Conservation (phyloP, 1,284 basidiomycete genomes). For the Hymenochaete sp. region DNA sequence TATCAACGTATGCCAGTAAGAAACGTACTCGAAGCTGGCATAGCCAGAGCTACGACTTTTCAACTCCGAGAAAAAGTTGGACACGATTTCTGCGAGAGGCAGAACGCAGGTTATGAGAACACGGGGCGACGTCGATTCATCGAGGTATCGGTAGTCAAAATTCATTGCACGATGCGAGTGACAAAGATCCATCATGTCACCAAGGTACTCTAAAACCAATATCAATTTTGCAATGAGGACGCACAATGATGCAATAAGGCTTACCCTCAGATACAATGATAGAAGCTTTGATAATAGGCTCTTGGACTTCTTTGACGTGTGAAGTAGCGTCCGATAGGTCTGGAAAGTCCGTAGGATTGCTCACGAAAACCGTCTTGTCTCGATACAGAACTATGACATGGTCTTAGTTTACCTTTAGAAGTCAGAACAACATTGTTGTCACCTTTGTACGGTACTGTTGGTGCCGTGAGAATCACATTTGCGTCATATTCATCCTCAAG, state of each 20-base stretch:
- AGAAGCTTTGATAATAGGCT: constrained; percentile 84
- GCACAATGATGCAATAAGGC: constrained; percentile 16
- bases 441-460: constrained; percentile 90
- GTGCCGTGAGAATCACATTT: constrained; percentile 84
- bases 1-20: constrained; percentile 6
- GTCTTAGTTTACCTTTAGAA: constrained; percentile 13
- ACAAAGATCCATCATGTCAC: constrained; percentile 89
- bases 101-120: constrained; percentile 74
- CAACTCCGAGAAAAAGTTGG: constrained; percentile 87
- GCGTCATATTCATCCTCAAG: constrained; percentile 96
- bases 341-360: constrained; percentile 91
- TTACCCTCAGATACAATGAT: constrained; percentile 87
- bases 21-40: constrained; percentile 80
- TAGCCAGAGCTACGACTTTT: constrained; percentile 89
- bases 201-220: constrained; percentile 58
- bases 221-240: not conserved
- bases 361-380: constrained; percentile 63
- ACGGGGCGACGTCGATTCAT: constrained; percentile 47
- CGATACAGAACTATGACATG: constrained; percentile 57
- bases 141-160: constrained; percentile 72
- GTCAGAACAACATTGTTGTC: constrained; percentile 19
- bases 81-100: constrained; percentile 88
- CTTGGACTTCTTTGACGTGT: constrained; percentile 69
- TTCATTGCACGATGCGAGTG: constrained; percentile 71
- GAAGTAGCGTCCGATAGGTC: constrained; percentile 59